A percentile compares a stretch with the other conserved stretches of the same genome.
These are phyloP conservation scores for Cytospora schulzeri DNA, from an alignment of 2,329 filamentous ascomycete genomes.

Conservation along the genomic window DNA sequence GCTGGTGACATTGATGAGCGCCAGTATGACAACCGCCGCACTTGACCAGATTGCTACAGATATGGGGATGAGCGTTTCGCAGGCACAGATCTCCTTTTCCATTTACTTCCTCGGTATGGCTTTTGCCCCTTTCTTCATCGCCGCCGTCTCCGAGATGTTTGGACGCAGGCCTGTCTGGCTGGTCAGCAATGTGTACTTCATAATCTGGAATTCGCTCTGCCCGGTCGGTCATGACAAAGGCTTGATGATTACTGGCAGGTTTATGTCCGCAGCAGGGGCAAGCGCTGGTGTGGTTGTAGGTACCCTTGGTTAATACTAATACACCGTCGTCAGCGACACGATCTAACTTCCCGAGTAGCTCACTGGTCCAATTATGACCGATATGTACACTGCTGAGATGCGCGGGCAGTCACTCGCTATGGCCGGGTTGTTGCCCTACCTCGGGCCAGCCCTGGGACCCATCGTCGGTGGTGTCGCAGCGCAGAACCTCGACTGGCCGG, in stretches of 20 bases:
- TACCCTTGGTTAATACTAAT: too few species aligned
- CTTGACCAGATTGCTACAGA: conserved; percentile 38
- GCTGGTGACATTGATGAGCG: conserved; percentile 41
- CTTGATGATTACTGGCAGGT: conserved; percentile 12
- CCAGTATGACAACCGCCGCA: conserved; percentile 42
- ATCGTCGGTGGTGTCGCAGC: conserved; percentile 46
- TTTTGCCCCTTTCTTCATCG: conserved; percentile 39
- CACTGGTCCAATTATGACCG: conserved; percentile 11
- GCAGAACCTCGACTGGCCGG: conserved; percentile 43
- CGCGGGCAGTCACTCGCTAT: conserved; percentile 14
- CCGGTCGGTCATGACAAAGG: conserved; percentile 43
- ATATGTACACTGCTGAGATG: conserved; percentile 7
- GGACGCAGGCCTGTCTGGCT: conserved; percentile 41
- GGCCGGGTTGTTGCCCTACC: conserved; percentile 15
- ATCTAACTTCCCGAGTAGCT: conserved; percentile 29
- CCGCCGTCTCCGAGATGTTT: conserved; percentile 39
- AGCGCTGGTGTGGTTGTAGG: conserved; percentile 9
- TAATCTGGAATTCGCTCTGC: conserved; percentile 38
- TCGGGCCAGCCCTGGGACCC: conserved; percentile 47
- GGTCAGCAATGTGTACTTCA: conserved; percentile 37
- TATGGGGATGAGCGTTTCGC: conserved; percentile 34
- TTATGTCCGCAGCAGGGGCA: conserved; percentile 6
- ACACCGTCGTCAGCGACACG: conserved; percentile 39
- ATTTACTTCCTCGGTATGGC: conserved; percentile 41
- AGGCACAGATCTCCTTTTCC: conserved; percentile 39